Evolutionary conservation across 2,329 filamentous ascomycete species (phyloP).

Genomic region (Rachicladosporium sp.): DNA sequence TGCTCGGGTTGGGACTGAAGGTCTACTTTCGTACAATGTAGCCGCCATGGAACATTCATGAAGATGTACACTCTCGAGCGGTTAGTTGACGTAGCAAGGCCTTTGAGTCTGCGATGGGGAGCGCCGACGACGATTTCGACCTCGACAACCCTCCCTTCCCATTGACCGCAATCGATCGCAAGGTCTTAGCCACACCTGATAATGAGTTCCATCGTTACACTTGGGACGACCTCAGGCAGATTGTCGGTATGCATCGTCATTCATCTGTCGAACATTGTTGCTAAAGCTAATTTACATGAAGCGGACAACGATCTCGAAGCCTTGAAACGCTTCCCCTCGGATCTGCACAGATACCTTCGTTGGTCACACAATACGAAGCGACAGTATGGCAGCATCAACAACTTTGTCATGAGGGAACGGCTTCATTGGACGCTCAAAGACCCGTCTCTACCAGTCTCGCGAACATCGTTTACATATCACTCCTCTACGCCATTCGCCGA

Average conservation of each 20-base stretch:
- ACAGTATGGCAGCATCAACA: conserved; percentile 43
- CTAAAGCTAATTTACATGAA: conserved; percentile 3
- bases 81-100: too few relatives aligned
- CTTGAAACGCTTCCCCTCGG: conserved; percentile 47
- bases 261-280: too few relatives aligned
- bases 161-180: conserved; percentile 37
- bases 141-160: conserved; percentile 28
- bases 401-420: conserved; percentile 44
- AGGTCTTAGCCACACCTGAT: conserved; percentile 38
- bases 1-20: background rate
- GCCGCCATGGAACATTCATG: too few relatives aligned
- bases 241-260: conserved; percentile 44
- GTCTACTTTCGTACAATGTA: background rate
- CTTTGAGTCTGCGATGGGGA: conserved; percentile 8
- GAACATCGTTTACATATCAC: conserved; percentile 27
- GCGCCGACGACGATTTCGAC: conserved; percentile 18
- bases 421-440: conserved; percentile 36
- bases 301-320: conserved; percentile 41
- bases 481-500: conserved; percentile 43
- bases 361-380: conserved; percentile 44
- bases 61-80: too few relatives aligned
- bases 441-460: background rate
- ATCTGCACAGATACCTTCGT: conserved; percentile 46
- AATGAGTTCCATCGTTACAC: conserved; percentile 40
- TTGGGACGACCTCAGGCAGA: conserved; percentile 40